Percentiles rank a stretch among this genome's conserved stretches.
Evolutionary conservation across 2,329 filamentous ascomycete species (phyloP).

Genomic region (Phaeosphaeria sp.): DNA sequence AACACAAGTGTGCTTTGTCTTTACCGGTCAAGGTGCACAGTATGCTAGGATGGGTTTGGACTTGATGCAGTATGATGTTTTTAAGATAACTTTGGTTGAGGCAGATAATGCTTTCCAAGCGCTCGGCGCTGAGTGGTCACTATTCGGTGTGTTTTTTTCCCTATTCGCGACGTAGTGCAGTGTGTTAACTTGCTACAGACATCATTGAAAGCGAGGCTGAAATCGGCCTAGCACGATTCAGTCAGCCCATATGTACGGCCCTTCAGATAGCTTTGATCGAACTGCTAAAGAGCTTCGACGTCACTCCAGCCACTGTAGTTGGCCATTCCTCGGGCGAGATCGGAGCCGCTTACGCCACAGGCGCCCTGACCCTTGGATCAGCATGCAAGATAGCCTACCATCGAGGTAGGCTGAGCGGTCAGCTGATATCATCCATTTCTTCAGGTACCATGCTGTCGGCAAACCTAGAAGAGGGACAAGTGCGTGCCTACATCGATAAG

Average conservation of each 20-base stretch:
- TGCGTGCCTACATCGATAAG: not conserved
- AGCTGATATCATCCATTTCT: not conserved
- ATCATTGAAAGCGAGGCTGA: no score
- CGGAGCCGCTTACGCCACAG: not conserved
- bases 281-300: not conserved
- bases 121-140: not conserved
- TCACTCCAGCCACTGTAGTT: not conserved
- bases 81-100: not conserved
- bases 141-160: not conserved
- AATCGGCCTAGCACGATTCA: not conserved
- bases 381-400: not conserved
- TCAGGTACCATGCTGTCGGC: not conserved
- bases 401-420: not conserved
- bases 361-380: not conserved
- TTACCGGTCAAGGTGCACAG: not conserved
- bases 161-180: no score
- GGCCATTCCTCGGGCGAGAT: not conserved
- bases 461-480: not conserved
- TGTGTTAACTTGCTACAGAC: no score
- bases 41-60: conserved; percentile 2
- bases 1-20: no score
- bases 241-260: not conserved
- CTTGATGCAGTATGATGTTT: not conserved
- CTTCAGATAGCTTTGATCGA: not conserved
- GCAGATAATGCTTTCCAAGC: conserved; percentile 3